Evolutionary conservation across 2,329 filamentous ascomycete species (phyloP), one percentile per base, ranked within the genome.

Genomic region (Phaeoacremonium minimum): DNA sequence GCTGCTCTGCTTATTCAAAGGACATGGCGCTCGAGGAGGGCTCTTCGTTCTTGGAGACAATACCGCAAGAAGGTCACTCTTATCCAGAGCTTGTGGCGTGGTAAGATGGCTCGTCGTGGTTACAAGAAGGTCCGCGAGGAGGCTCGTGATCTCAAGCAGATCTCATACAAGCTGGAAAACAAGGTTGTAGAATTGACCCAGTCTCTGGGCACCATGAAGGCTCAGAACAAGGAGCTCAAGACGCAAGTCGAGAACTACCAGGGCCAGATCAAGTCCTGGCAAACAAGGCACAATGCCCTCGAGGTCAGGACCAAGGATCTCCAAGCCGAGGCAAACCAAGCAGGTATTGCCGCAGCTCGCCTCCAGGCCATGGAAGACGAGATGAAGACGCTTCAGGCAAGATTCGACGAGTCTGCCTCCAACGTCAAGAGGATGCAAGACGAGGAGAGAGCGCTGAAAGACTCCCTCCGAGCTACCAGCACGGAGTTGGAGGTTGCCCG

Each of bases 141-240:
- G 65, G 93, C 93, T 47, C 86, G 93, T 56, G 94, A 98, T 69
- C 78, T 98, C 60, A 97, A 97, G 74, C 91, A 97, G 64, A 98
- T 98, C 50, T 97, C 93, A 3, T 98, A 98, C 74, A 97, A 95
- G 72, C 72, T 98, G 52, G 93, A 98, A 64, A 97, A 98, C 76
- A 98, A 98, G 80, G 93, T 98, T 45, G 88, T 98, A 45, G 93
- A 98, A 68, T 77, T 98, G 54, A 98, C 93, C 2, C 93, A 98
- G 62, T 87, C 85, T 33, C 67, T 98, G 51, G 90, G 93, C 47
- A 83, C 88, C 8, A 85, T 95, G 75, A 95, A 95, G 70, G 79
- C 83, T 45, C 87, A 95, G 66, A 98, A 98, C 77, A 96, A 95
- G 72, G 77, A 78, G 40, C 75, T 98, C 43, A 73, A 85, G 50